phyloP scores from a whole-genome alignment of 768 basidiomycete genomes.

The Sarcomyxa edulis region DNA sequence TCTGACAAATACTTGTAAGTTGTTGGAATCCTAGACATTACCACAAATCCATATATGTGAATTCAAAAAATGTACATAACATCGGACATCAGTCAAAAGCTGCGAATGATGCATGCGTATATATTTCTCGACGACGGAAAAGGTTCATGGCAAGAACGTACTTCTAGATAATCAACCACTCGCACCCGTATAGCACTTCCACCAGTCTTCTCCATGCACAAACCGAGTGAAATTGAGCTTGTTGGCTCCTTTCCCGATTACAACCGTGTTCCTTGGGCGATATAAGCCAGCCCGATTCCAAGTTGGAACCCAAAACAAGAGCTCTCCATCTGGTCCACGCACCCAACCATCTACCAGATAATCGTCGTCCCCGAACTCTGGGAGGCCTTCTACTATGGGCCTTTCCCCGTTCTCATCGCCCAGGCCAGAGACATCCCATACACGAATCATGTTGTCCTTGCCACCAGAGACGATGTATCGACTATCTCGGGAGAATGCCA shows the following conservation, averaged over 20 bases:
- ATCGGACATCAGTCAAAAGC: no score
- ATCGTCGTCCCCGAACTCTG: not conserved
- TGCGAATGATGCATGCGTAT: no score
- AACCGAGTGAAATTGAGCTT: slow-evolving; percentile 8
- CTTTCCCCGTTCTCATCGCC: slow-evolving; percentile 3
- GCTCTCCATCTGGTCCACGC: slow-evolving; percentile 3
- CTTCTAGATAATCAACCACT: no score
- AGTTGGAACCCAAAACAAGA: slow-evolving; percentile 18
- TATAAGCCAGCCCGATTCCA: slow-evolving; percentile 15
- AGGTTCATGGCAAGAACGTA: no score
- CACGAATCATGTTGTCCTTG: slow-evolving; percentile 43
- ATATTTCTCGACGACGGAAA: no score
- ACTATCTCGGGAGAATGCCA: slow-evolving; percentile 45
- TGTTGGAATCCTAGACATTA: no score
- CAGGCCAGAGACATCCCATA: slow-evolving; percentile 13
- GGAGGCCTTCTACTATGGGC: not conserved
- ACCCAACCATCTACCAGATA: slow-evolving; percentile 9
- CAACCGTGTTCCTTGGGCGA: slow-evolving; percentile 15
- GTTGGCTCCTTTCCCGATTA: slow-evolving; percentile 13
- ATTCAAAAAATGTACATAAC: no score
- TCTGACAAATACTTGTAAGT: no score
- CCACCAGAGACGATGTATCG: slow-evolving; percentile 44
- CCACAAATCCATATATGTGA: no score
- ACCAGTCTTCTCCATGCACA: not conserved
- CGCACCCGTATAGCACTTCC: no score